phyloP scores from a whole-genome alignment of 179 eudicot species.

The Beta corolliflora region DNA sequence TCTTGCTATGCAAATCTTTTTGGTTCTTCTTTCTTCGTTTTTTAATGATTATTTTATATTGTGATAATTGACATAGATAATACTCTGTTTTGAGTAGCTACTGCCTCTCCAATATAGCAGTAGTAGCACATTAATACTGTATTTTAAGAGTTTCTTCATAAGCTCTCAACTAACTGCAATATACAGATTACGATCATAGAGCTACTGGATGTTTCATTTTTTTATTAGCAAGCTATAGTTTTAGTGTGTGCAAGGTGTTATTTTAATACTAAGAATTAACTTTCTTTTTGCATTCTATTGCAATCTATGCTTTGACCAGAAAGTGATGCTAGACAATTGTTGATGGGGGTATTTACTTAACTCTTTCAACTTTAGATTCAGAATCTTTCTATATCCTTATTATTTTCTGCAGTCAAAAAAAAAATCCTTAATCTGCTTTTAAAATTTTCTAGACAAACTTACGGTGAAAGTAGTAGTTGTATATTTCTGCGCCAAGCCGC shows the following conservation, averaged over 20 bases:
- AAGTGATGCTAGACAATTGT: background rate
- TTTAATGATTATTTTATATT: background rate
- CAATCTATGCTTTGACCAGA: background rate
- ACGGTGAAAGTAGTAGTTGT: background rate
- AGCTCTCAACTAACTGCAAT: background rate
- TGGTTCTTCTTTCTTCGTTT: too few species aligned
- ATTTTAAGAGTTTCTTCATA: background rate
- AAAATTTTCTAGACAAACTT: background rate
- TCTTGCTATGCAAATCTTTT: background rate
- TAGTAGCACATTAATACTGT: background rate
- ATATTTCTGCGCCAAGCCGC: background rate
- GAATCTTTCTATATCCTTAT: background rate
- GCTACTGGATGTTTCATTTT: background rate
- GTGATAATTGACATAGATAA: background rate
- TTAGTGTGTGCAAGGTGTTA: background rate
- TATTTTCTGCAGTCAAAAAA: background rate
- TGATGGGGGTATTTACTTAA: background rate
- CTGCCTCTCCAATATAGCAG: background rate
- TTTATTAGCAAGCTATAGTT: background rate
- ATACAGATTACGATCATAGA: background rate
- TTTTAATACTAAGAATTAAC: background rate
- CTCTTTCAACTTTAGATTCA: background rate
- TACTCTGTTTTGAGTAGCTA: background rate
- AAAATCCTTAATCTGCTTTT: background rate
- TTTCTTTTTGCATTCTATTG: conserved; percentile 1